Evolutionary conservation across 495 filamentous ascomycete genomes (phyloP).

Genomic region (Eremomyces bilateralis): DNA sequence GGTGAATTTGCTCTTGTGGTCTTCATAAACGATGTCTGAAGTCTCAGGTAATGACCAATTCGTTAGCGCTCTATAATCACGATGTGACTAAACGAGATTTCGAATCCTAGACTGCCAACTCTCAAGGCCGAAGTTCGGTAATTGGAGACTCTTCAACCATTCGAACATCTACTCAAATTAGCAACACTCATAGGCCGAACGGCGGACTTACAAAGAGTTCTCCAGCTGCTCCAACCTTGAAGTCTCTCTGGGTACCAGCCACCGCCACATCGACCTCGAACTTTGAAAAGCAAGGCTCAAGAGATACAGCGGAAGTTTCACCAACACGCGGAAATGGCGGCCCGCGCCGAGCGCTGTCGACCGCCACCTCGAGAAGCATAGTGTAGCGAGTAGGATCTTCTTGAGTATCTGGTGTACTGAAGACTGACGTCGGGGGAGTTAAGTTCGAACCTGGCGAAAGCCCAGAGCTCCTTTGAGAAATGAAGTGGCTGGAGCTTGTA

Average conservation of each 20-base stretch:
- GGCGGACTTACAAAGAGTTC: neutral
- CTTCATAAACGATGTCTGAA: conserved; percentile 3
- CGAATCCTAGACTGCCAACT: neutral
- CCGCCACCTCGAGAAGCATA: neutral
- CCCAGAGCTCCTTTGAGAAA: neutral
- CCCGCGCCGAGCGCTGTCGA: neutral
- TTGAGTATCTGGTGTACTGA: neutral
- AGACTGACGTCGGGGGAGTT: too few relatives aligned
- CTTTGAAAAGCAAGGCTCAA: too few relatives aligned
- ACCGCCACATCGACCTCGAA: too few relatives aligned
- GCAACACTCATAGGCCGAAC: too few relatives aligned
- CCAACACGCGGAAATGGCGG: neutral
- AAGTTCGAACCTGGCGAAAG: too few relatives aligned
- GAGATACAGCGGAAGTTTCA: neutral
- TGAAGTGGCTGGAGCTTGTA: neutral
- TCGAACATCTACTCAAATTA: neutral
- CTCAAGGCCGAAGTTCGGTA: neutral
- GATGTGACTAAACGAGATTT: too few relatives aligned
- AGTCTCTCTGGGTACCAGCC: neutral
- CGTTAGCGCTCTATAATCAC: too few relatives aligned
- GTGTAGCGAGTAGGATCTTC: conserved; percentile 1
- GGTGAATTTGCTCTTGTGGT: conserved; percentile 1
- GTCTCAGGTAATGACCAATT: too few relatives aligned
- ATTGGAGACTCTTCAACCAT: neutral
- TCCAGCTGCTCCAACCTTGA: neutral